Evolutionary conservation across 2,329 filamentous ascomycete genomes (phyloP), one percentile per base, ranked within the genome.

Genomic region (Cordyceps sp.): DNA sequence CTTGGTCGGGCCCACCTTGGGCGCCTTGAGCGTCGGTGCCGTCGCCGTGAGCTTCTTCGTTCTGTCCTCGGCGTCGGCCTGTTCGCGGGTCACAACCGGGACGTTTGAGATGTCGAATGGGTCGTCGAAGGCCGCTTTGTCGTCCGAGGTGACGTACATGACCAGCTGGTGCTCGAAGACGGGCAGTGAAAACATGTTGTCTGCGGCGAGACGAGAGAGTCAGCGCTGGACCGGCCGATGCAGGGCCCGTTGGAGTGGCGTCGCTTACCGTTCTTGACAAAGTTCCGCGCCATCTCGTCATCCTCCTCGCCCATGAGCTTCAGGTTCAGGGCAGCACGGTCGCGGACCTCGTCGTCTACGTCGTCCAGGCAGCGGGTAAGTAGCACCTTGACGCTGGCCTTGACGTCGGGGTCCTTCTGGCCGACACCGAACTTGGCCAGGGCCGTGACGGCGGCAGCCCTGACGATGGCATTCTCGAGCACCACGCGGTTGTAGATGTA

Each of bases 401-500:
- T 96, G 47, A 98, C 84, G 54, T 98, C 90, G 1, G 82, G 77
- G 48, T 96, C 90, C 59, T 92, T 86, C 57, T 96, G 90, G 22
- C 83, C 86, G 36, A 96, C 88, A 45, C 90, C 90, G 49, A 98
- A 98, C 57, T 96, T 98, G 46, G 88, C 84, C 39, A 98, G 61
- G 3, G 90, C 90, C 17, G 90, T 96, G 17, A 96, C 92, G 32
- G 90, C 90, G 9, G 90, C 86, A 30, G 90, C 90, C 44, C 90
- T 73, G 15, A 98, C 86, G 39, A 94, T 85, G 26, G 90, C 85
- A 51, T 98, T 98, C 58, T 98, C 90, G 32, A 98, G 62, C 13
- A 98, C 90, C 16, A 98, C 88, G 37, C 90, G 75, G 62, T 98
- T 98, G 65, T 98, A 98, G 50, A 98, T 98, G 58, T 96, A 98